Evolutionary conservation across 345 rosid genomes (phyloP), one percentile per base, ranked within the genome.

Genomic region (Cardamine resedifolia): DNA sequence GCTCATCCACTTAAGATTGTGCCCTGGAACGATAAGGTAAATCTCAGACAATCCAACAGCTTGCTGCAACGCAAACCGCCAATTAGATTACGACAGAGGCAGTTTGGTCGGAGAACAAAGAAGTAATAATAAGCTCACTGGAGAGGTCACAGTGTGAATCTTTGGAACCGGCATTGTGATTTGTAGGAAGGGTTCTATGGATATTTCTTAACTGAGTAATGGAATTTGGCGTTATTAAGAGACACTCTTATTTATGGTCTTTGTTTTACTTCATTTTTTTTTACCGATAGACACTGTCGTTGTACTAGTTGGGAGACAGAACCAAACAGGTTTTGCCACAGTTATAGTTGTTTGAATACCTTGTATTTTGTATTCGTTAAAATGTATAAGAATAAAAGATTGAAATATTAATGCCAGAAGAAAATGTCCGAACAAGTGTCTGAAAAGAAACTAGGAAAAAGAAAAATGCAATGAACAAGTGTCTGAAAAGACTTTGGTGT

Each of bases 1-100:
- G 98, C 97, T 52, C 98, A 88, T 72, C 96, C 97, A 48, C 62
- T 91, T 33, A 85, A 79, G 78, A 94, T 94, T 1, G 87, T 84
- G 74, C 67, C 81, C 26, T 75, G 86, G 23, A 73, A 50, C 9
- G 79, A 79, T 14, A 65, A 48, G 24, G 74, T 43, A 9, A 71
- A 59, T n/a, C 34, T 10, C 38, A 79, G 15, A 47, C 58, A 70
- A 58, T 65, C 72, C 4, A 70, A 55, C 34, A 30, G 33, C 5
- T 43, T 48, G 45, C 48, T 49, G 56, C 70, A 9, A 56, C 75
- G 4, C 10, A 49, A 70, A 28, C 72, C 72, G 16, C 4, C 76
- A 10, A 64, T 64, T 31, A 71, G 49, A 65, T 21, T 71, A 65
- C 76, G 72, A 11, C 76, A 64, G 68, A 77, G 76, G 64, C 57